Conservation (phyloP, 2,329 filamentous ascomycete genomes). For the Colletotrichum incanum region DNA sequence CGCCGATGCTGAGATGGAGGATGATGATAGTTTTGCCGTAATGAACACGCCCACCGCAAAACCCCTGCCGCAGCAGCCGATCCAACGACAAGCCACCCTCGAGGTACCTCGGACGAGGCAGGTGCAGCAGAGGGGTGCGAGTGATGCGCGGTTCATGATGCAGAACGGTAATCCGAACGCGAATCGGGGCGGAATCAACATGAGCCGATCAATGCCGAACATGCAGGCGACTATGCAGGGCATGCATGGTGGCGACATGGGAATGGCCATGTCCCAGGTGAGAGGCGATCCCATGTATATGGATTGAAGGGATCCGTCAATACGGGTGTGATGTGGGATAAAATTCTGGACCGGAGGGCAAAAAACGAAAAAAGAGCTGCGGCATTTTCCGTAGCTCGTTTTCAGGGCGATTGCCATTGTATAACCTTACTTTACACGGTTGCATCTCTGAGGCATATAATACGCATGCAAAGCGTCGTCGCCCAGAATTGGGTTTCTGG, state of each 20-base stretch:
- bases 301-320: conserved; percentile 54
- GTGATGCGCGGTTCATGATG: conserved; percentile 60
- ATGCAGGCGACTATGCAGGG: conserved; percentile 61
- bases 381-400: conserved; percentile 23
- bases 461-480: conserved; percentile 18
- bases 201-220: conserved; percentile 64
- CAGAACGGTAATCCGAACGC: conserved; percentile 57
- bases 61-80: conserved; percentile 51
- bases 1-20: conserved; percentile 67
- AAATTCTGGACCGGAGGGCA: conserved; percentile 15
- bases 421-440: conserved; percentile 34
- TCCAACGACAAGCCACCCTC: conserved; percentile 59
- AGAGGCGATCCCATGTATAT: conserved; percentile 68
- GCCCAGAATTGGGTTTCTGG: conserved; percentile 14
- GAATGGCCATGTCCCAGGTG: conserved; percentile 62
- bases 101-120: conserved; percentile 61
- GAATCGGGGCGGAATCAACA: conserved; percentile 55
- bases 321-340: background rate
- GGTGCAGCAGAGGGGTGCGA: conserved; percentile 51
- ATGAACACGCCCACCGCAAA: conserved; percentile 61
- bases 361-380: conserved; percentile 10
- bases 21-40: conserved; percentile 69
- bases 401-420: conserved; percentile 35
- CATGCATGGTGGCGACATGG: conserved; percentile 61
- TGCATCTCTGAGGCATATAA: conserved; percentile 30